Evolutionary conservation across 768 basidiomycete species (phyloP), one percentile per base, ranked within the genome.

Genomic region (Agrocybe praecox): DNA sequence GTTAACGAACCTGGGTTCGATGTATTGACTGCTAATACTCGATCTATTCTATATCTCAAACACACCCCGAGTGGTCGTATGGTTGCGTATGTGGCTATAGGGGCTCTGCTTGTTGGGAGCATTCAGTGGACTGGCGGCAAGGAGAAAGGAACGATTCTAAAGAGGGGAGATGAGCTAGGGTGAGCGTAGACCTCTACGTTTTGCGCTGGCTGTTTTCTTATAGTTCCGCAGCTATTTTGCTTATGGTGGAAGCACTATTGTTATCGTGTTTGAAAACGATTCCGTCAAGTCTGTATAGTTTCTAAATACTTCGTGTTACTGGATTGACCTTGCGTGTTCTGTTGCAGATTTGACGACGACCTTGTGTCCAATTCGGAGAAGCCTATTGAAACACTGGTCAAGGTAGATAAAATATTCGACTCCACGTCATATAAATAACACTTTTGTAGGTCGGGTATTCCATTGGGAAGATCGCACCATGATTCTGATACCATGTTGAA

Each of bases 61-160:
- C 84, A 85, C 60, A 54, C 58, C 1, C 62, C 54, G 2, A 78
- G 81, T 0, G 79, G 77, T 11, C 72, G 76, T 17, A 77, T 77
- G 12, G 72, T 92, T 15, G 90, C 83, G 0, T 85, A 87, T 60
- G 84, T 92, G 10, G 88, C 90, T 9, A 79, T 94, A 56, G 92
- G 92, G 2, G 92, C 92, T 8, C 79, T 94, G 73, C 83, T 94
- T 33, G 92, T 93, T 0, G 92, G 89, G 0, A 84, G 83, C 50
- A 88, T 94, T 64, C 73, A 53, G 1, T 90, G 87, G 86, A 89
- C 89, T 0, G 74, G 66, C 17, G 80, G 78, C 55, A 72, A 79
- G 24, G 55, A 81, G 69, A 66, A 70, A 36, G 74, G 75, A 0
- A 60, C 62, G 12, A 71, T 68, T 44, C 70, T 92, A 14, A 78